phyloP scores from a whole-genome alignment of 225 moss, liverwort and hornwort genomes.

The Bryum argenteum region DNA sequence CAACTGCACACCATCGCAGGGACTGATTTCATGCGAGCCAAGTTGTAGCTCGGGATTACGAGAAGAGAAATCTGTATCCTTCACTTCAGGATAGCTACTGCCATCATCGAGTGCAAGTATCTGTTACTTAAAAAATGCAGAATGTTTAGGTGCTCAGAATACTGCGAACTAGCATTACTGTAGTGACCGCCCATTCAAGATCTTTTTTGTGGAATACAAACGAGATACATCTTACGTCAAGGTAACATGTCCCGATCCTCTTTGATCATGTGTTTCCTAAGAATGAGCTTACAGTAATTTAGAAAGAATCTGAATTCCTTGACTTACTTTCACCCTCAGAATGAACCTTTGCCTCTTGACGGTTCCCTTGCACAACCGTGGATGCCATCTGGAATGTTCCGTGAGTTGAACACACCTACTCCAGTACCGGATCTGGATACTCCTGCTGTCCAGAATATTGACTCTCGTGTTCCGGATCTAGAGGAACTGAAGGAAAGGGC shows the following conservation, averaged over 20 bases:
- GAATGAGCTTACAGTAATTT: slow-evolving; percentile 2
- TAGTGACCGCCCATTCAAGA: neutral
- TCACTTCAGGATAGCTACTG: neutral
- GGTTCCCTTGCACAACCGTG: slow-evolving; percentile 40
- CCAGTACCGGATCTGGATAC: slow-evolving; percentile 13
- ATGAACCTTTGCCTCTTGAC: slow-evolving; percentile 13
- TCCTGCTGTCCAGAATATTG: neutral
- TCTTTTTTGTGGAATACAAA: neutral
- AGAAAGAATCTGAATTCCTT: slow-evolving; percentile 30
- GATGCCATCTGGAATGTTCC: slow-evolving; percentile 48
- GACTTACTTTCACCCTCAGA: slow-evolving; percentile 29
- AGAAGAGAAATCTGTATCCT: slow-evolving; percentile 41
- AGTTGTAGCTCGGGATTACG: slow-evolving; percentile 20
- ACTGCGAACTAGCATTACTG: slow-evolving; percentile 4
- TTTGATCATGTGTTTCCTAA: neutral
- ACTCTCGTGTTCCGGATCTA: slow-evolving; percentile 17
- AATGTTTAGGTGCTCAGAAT: neutral
- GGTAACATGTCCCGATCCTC: neutral
- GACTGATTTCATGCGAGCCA: slow-evolving; percentile 18
- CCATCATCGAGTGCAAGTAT: slow-evolving; percentile 11
- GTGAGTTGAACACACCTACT: slow-evolving; percentile 39
- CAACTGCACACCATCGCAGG: slow-evolving; percentile 11
- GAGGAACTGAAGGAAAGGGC: slow-evolving; percentile 20
- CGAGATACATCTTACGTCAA: neutral
- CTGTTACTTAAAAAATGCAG: neutral